Evolutionary conservation across 192 early-diverging fungal species (phyloP), one percentile per base, ranked within the genome.

Genomic region (Ramicandelaber brevisporus): DNA sequence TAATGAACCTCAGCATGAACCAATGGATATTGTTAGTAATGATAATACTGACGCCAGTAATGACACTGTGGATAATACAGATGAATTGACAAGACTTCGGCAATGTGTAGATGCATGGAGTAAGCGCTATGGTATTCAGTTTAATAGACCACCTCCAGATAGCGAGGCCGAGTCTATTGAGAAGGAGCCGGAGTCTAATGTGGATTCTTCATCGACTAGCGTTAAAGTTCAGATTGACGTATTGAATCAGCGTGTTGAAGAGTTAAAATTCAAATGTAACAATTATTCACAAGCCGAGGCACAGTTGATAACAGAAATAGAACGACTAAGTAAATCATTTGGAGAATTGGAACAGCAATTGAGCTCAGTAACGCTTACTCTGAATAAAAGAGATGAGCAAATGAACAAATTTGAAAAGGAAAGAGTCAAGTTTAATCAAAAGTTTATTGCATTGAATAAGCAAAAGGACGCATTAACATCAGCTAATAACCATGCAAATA

Each of bases 381-480:
- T 82, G 17, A 47, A 55, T 7, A 54, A 65, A 23, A 81, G 76
- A 51, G 73, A 83, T 43, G 78, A 84, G 33, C 63, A 73, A 5
- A 67, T 84, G 16, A 42, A 65, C 31, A 69, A 70, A 24, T 48
- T 84, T 2, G 35, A 70, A n/a, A 72, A 75, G 6, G 84, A 96
- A 44, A 81, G 68, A 54, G 60, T 67, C 30, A 82, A 80, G 53
- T 65, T 68, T 33, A 78, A 81, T 17, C 73, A 83, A 9, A 96
- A 84, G 37, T 83, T 73, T 27, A 57, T 53, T 5, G 55, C 56
- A 32, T 40, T 85, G 13, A 58, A 61, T 22, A 71, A 74, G 44
- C 63, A 78, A 27, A 71, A 53, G 30, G 76, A 70, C 14, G 55
- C 68, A 12, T 50, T 61, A 26, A 51, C 61, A 13, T 59, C 71